These are phyloP conservation scores for Neurospora sp. DNA, from an alignment of 495 filamentous ascomycete genomes.

Conservation along the genomic window DNA sequence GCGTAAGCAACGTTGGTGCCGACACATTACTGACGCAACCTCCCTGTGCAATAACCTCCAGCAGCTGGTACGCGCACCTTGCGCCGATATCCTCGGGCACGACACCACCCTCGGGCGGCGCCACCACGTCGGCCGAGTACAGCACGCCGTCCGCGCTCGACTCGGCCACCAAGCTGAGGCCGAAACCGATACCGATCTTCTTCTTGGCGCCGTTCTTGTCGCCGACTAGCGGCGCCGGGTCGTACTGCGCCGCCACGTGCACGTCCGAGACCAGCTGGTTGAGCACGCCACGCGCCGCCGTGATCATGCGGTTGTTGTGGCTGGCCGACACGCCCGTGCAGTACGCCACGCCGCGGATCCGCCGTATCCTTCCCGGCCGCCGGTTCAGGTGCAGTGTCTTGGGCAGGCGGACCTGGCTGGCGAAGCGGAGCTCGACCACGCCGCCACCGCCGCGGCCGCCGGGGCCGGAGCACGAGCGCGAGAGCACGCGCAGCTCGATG, in stretches of 20 bases:
- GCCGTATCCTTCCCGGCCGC: constrained; percentile 71
- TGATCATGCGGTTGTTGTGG: constrained; percentile 94
- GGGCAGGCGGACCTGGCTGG: constrained; percentile 80
- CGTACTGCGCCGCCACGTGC: constrained; percentile 58
- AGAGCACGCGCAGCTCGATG: constrained; percentile 77
- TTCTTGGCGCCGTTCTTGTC: constrained; percentile 45
- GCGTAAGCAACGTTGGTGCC: constrained; percentile 58
- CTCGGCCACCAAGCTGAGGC: constrained; percentile 82
- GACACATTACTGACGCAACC: constrained; percentile 69
- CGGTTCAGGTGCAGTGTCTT: constrained; percentile 88
- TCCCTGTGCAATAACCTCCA: constrained; percentile 71
- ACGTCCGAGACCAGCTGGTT: constrained; percentile 80
- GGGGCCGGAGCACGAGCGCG: constrained; percentile 63
- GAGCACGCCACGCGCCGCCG: constrained; percentile 73
- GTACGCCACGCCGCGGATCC: constrained; percentile 87
- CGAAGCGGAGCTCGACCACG: constrained; percentile 84
- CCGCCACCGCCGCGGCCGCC: constrained; percentile 74
- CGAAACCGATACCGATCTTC: constrained; percentile 67
- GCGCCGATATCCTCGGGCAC: constrained; percentile 85
- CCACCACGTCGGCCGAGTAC: constrained; percentile 78
- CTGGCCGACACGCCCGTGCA: constrained; percentile 78
- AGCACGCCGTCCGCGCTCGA: constrained; percentile 67
- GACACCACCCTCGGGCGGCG: constrained; percentile 67
- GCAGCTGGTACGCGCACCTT: constrained; percentile 76
- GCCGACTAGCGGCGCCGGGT: constrained; percentile 61